Evolutionary conservation across 306 rosid species (phyloP), one percentile per base, ranked within the genome.

Genomic region (Vigna angularis): DNA sequence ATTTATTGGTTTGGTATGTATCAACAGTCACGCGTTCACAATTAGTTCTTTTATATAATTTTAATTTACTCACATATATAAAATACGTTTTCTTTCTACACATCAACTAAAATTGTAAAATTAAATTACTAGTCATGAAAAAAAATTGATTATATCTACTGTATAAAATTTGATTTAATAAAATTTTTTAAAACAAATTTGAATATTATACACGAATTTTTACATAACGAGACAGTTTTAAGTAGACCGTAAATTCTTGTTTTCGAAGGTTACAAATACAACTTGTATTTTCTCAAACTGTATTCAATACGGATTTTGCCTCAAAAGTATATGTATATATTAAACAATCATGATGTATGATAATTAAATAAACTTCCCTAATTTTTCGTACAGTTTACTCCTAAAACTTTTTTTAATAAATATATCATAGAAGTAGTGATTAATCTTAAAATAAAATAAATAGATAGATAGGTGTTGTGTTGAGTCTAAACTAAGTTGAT

Each of bases 351-450:
- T 56, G 14, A 10, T 18, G n/a, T 44, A 17, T n/a, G 55, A 42
- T 18, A 51, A 44, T 47, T 14, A 69, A 14, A 32, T 47, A 58
- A 3, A 58, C 3, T 6, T 32, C 10, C 38, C 8, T 28, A 45
- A 6, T 18, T 56, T 70, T 58, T 45, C 63, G 75, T 78, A 70
- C 0, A 48, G 20, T 48, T 69, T 78, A 69, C 70, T 57, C 70
- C 18, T 34, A 34, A 30, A 34, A 5, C 1, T 34, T 34, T 38
- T 3, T 26, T 15, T 51, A 66, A 77, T 18, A 66, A 7, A 40
- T 40, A 66, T 66, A 16, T 7, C 5, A 45, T 75, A 40, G 3
- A 26, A 10, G 1, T 44, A 12, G 15, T 45, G 16, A 14, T 26
- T 76, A 66, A 52, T 76, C 12, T 20, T 15, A 76, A 67, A 17